Percentiles rank a stretch among this genome's conserved stretches.
phyloP scores from a whole-genome alignment of 1,284 basidiomycete species.

The Boletus semigastroideus region DNA sequence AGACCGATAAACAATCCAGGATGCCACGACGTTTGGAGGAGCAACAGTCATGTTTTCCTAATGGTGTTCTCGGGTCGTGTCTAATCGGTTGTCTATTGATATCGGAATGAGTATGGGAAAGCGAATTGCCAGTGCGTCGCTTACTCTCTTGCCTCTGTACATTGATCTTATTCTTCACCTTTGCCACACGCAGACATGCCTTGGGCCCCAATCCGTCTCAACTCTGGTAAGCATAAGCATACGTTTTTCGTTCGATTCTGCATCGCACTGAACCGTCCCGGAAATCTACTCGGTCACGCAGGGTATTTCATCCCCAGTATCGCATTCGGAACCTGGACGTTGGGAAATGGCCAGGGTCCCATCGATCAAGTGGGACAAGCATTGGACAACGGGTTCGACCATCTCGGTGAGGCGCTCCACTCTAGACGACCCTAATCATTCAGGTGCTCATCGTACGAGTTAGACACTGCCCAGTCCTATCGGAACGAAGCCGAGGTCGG shows the following conservation, averaged over 20 bases:
- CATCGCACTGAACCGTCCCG: neutral
- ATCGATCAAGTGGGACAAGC: constrained; percentile 54
- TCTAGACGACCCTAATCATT: too few species aligned
- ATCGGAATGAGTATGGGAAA: too few species aligned
- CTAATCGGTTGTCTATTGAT: too few species aligned
- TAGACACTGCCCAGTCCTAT: constrained; percentile 53
- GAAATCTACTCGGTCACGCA: constrained; percentile 10
- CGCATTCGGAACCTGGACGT: constrained; percentile 54
- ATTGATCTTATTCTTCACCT: too few species aligned
- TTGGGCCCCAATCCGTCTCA: constrained; percentile 45
- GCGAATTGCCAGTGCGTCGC: too few species aligned
- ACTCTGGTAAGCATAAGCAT: constrained; percentile 36
- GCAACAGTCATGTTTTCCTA: too few species aligned
- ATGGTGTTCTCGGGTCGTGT: too few species aligned
- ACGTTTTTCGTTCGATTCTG: neutral
- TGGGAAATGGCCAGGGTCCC: constrained; percentile 47
- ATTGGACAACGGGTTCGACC: constrained; percentile 51
- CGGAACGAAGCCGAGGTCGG: constrained; percentile 51
- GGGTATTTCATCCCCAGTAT: constrained; percentile 47
- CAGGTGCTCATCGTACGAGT: neutral
- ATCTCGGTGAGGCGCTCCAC: constrained; percentile 41
- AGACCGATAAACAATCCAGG: too few species aligned
- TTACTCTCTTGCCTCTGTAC: too few species aligned
- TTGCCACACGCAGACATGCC: constrained; percentile 36
- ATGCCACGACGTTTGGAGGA: too few species aligned